phyloP scores from a whole-genome alignment of 352 stramenopile species.

The Thalassiosira mediterranea region DNA sequence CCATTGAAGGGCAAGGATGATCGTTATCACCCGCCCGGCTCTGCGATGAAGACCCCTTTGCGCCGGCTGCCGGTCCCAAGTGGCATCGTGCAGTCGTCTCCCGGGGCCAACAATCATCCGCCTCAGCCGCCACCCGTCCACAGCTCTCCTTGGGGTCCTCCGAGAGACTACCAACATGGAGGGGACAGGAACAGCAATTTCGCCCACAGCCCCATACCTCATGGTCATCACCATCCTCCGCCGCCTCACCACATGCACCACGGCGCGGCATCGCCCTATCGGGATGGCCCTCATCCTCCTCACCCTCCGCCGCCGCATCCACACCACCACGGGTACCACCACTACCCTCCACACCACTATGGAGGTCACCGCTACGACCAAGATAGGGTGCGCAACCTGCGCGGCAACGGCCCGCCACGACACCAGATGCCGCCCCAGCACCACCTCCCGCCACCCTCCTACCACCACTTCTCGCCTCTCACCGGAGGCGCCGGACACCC shows the following conservation, averaged over 20 bases:
- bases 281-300: too few species aligned
- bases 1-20: constrained; percentile 8
- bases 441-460: constrained; percentile 60
- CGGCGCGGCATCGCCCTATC: background rate
- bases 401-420: constrained; percentile 49
- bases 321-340: constrained; percentile 17
- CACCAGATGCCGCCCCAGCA: constrained; percentile 71
- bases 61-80: background rate
- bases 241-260: too few species aligned
- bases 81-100: background rate
- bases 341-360: constrained; percentile 27
- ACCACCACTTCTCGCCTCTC: constrained; percentile 75
- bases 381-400: constrained; percentile 69
- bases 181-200: too few species aligned
- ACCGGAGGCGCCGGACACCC: constrained; percentile 44
- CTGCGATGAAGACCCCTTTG: constrained; percentile 1
- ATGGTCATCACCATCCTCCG: too few species aligned
- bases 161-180: too few species aligned
- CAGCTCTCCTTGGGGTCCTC: constrained; percentile 1
- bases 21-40: background rate
- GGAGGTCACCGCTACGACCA: constrained; percentile 7
- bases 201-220: constrained; percentile 3
- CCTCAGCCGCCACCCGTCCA: constrained; percentile 2
- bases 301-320: too few species aligned
- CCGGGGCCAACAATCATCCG: too few species aligned